Conservation (phyloP, 1,139 yeast genomes). For the Candida sanyaensis region DNA sequence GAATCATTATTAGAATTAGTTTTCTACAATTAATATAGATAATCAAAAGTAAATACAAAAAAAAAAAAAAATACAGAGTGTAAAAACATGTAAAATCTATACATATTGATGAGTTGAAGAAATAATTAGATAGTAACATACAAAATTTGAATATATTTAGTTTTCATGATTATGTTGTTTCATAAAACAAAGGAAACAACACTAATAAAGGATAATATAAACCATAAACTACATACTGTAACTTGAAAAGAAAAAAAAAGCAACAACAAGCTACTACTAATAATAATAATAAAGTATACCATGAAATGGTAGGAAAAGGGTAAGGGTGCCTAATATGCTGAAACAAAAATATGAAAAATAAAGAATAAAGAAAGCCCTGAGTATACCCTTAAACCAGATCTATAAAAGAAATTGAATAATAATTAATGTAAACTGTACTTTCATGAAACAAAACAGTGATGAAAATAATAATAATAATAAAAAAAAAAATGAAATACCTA, state of each 20-base stretch:
- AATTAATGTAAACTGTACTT: background rate
- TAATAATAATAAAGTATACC: too few relatives aligned
- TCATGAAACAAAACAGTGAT: background rate
- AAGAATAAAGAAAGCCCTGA: background rate
- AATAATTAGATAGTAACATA: background rate
- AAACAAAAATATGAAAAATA: background rate
- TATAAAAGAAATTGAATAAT: background rate
- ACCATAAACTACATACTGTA: background rate
- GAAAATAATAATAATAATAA: too few relatives aligned
- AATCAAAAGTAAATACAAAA: too few relatives aligned
- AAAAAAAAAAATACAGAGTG: too few relatives aligned
- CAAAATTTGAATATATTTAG: background rate
- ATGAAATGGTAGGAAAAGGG: too few relatives aligned
- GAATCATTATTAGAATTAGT: conserved; percentile 59
- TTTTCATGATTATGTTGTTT: too few relatives aligned
- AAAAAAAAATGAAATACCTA: background rate
- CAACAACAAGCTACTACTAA: background rate
- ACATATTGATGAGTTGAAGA: too few relatives aligned
- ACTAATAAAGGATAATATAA: background rate
- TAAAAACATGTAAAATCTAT: too few relatives aligned
- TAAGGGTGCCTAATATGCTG: too few relatives aligned
- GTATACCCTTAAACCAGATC: background rate
- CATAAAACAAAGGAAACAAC: background rate
- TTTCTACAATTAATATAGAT: too few relatives aligned
- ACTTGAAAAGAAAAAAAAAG: background rate